Conservation (phyloP, 2,329 filamentous ascomycete species). For the Epichloe glyceriae region DNA sequence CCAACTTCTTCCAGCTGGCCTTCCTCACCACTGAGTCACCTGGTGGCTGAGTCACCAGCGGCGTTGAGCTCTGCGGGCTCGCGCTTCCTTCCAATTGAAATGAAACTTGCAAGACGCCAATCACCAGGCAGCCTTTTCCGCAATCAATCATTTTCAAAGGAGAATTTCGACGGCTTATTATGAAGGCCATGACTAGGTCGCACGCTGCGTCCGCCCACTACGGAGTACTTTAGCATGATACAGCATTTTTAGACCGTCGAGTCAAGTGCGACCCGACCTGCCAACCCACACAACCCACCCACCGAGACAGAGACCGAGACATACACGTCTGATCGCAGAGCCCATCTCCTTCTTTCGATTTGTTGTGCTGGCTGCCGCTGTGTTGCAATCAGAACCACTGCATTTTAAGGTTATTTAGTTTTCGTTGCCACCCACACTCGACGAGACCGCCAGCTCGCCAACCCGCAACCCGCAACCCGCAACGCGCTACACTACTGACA, state of each 20-base stretch:
- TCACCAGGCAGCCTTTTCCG: too few species aligned
- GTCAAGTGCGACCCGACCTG: background rate
- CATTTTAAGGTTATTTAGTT: conserved; percentile 9
- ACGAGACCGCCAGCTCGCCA: background rate
- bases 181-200: too few species aligned
- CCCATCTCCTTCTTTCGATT: background rate
- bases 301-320: conserved; percentile 1
- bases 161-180: background rate
- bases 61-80: too few species aligned
- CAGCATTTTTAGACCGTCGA: background rate
- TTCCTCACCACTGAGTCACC: too few species aligned
- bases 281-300: background rate
- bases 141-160: too few species aligned
- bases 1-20: too few species aligned
- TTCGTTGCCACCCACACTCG: background rate
- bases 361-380: background rate
- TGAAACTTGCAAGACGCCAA: background rate
- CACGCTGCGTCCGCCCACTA: background rate
- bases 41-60: background rate
- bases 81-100: background rate
- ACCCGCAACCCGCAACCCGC: background rate
- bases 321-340: conserved; percentile 1
- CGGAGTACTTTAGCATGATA: background rate
- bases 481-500: background rate
- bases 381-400: conserved; percentile 1